Evolutionary conservation across 768 basidiomycete species (phyloP).

Genomic region (Pleurotus tuoliensis): DNA sequence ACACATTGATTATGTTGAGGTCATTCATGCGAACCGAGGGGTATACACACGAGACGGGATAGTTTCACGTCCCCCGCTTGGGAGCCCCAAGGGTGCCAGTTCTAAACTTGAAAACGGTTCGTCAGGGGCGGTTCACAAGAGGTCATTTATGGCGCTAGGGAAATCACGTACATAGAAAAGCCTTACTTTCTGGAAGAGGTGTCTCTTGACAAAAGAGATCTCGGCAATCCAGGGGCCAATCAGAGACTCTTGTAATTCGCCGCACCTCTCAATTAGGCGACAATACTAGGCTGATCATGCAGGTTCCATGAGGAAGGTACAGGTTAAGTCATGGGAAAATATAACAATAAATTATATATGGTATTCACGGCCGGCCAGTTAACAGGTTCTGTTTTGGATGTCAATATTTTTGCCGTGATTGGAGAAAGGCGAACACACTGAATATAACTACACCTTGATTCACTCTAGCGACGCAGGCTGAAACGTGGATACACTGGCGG

Average conservation of each 20-base stretch:
- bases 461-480: constrained; percentile 8
- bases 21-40: neutral
- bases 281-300: neutral
- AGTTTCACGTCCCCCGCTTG: neutral
- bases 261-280: neutral
- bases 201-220: constrained; percentile 6
- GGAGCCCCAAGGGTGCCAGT: neutral
- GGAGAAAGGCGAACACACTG: neutral
- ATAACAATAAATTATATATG: constrained; percentile 8
- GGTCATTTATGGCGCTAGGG: constrained; percentile 5
- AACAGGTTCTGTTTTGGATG: neutral
- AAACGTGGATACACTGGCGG: constrained; percentile 11
- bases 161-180: constrained; percentile 5
- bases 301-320: constrained; percentile 4
- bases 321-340: constrained; percentile 7
- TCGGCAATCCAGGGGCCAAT: constrained; percentile 8
- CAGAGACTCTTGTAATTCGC: neutral
- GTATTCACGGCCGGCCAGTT: constrained; percentile 1
- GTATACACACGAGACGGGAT: neutral
- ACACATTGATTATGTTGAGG: constrained; percentile 3
- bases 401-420: neutral
- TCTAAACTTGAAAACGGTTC: constrained; percentile 6
- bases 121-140: constrained; percentile 7
- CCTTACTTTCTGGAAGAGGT: constrained; percentile 6
- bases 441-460: neutral